Base-by-base conservation (phyloP, 129 eudicot genomes). In the Tanacetum coccineum region DNA sequence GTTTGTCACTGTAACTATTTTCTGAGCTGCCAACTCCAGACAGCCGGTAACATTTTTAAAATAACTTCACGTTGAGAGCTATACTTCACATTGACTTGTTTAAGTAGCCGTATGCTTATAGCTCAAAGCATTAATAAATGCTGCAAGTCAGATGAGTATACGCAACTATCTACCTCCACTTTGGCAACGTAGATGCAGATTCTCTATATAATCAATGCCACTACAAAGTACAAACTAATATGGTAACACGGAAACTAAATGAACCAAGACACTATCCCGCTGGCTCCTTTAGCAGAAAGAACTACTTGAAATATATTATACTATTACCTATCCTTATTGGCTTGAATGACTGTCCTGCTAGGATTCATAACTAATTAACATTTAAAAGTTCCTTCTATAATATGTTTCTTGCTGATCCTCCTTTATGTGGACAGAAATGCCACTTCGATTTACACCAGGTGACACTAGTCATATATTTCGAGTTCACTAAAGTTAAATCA, bases 211-310 rank as follows among this genome's bases (percentile, higher is more conserved):
- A 61, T 32, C 62, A 49, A 11, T 61, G 60, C 15, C 8, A 39
- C 40, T 39, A 50, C 76, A 62, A 36, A 39, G 18, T 39, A 50
- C 76, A 62, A 36, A 62, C 74, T 42, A 22, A 11, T 44, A 70
- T 11, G 6, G 42, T 39, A 13, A 69, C 25, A 52, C 66, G 17
- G 32, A 55, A 57, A 15, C 46, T 45, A 9, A 12, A 44, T n/a
- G n/a, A 22, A 70, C 4, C 20, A 44, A 22, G 18, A 42, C 14
- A 9, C n/a, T 14, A 40, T 12, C 1, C 46, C 26, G 4, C 67
- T 47, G 52, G 36, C 64, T 13, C 1, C 13, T 53, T 52, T 21
- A 52, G 56, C 54, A 26, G 1, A 26, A 18, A 52, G 1, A 32
- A 18, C 11, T 18, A 57, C 62, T 17, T 11, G 47, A 63, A 53